Conservation (phyloP, 78 protist species). For the Pigoraptor vietnamica region DNA sequence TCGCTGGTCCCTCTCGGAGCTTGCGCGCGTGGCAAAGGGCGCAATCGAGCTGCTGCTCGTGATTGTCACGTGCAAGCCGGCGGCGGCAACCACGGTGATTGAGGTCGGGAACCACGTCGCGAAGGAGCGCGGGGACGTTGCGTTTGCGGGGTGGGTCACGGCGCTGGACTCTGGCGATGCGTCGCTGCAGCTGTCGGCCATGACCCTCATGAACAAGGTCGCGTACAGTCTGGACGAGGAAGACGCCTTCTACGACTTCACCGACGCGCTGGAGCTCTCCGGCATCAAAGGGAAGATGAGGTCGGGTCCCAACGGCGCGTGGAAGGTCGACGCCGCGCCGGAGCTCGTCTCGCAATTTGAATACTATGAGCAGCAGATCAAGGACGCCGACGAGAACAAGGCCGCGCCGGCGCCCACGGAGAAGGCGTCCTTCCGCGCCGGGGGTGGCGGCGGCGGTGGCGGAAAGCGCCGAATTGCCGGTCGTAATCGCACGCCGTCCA, state of each 20-base stretch:
- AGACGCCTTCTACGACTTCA: background rate
- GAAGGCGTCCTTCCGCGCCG: background rate
- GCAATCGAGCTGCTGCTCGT: background rate
- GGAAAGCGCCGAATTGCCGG: background rate
- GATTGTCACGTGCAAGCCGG: background rate
- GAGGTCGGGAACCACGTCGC: background rate
- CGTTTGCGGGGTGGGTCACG: background rate
- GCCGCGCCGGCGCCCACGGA: background rate
- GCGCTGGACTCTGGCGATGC: background rate
- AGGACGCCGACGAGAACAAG: background rate
- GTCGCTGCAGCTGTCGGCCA: background rate
- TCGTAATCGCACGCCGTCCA: background rate
- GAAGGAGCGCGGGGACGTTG: background rate
- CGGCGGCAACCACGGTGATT: background rate
- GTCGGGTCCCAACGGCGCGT: background rate
- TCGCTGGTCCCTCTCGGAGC: background rate
- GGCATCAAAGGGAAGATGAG: background rate
- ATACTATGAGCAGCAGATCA: background rate
- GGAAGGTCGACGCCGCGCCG: background rate
- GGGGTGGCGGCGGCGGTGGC: background rate
- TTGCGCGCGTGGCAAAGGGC: background rate
- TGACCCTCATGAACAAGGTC: background rate
- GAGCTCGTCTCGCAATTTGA: background rate
- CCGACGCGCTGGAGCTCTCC: background rate
- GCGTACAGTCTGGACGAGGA: background rate